Conservation (phyloP, 129 eudicot genomes). For the Tagetes erecta region DNA sequence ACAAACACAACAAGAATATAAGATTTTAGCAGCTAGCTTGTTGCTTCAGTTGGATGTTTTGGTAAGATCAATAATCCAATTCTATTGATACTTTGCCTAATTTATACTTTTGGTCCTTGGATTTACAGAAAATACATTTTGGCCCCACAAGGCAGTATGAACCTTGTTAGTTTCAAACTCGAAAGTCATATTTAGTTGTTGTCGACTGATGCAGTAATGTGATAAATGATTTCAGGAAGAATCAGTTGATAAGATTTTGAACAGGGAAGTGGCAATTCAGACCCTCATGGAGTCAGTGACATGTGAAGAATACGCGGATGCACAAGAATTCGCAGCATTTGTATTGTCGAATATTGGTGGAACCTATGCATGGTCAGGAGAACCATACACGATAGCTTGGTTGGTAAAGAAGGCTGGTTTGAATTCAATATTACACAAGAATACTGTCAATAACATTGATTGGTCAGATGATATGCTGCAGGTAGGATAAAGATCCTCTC, state of each 20-base stretch:
- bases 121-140: not conserved
- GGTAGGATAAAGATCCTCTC: slow-evolving; percentile 32
- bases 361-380: slow-evolving; percentile 73
- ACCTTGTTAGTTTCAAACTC: not conserved
- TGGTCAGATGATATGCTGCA: slow-evolving; percentile 64
- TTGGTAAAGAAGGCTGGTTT: slow-evolving; percentile 70
- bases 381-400: slow-evolving; percentile 75
- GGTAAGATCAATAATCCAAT: slow-evolving; percentile 38
- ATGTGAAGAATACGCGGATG: slow-evolving; percentile 48
- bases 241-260: slow-evolving; percentile 37
- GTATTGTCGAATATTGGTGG: slow-evolving; percentile 76
- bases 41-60: slow-evolving; percentile 68
- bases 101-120: not conserved
- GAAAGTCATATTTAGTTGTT: slow-evolving; percentile 12
- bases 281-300: slow-evolving; percentile 51
- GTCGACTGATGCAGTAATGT: slow-evolving; percentile 22
- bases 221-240: slow-evolving; percentile 52
- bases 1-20: slow-evolving; percentile 58
- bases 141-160: not conserved
- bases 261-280: slow-evolving; percentile 58
- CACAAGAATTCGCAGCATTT: slow-evolving; percentile 61
- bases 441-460: slow-evolving; percentile 55
- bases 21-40: slow-evolving; percentile 71
- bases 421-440: slow-evolving; percentile 55
- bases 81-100: not conserved